Conservation (phyloP, 1,284 basidiomycete species). For the Xerocomus minutiporus region DNA sequence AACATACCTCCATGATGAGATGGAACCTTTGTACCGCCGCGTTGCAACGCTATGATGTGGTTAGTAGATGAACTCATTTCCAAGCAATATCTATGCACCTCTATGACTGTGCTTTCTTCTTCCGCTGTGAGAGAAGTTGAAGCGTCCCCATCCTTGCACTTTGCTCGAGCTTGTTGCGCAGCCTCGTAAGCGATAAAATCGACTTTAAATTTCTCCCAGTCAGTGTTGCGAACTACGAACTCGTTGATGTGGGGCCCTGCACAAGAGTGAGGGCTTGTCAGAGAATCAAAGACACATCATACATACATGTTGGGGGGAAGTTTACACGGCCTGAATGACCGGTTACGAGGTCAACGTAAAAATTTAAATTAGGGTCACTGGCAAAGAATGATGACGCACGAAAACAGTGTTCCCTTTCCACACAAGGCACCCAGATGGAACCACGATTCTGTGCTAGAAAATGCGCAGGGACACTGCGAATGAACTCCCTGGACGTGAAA, state of each 20-base stretch:
- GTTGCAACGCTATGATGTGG: slow-evolving; percentile 10
- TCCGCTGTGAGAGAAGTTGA: background rate
- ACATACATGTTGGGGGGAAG: slow-evolving; percentile 4
- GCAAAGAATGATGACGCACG: slow-evolving; percentile 9
- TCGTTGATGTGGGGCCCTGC: slow-evolving; percentile 17
- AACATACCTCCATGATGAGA: slow-evolving; percentile 27
- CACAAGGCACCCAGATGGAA: slow-evolving; percentile 17
- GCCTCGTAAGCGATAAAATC: slow-evolving; percentile 7
- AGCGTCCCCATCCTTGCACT: background rate
- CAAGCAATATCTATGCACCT: slow-evolving; percentile 7
- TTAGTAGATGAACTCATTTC: background rate
- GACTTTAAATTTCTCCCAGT: slow-evolving; percentile 9
- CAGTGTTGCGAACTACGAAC: slow-evolving; percentile 18
- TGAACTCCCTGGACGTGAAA: slow-evolving; percentile 10
- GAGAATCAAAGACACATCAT: background rate
- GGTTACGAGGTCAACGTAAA: background rate
- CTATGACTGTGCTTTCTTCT: background rate
- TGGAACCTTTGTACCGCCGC: slow-evolving; percentile 8
- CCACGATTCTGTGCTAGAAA: background rate
- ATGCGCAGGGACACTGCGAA: slow-evolving; percentile 7
- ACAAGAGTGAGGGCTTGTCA: background rate
- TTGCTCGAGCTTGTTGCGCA: background rate
- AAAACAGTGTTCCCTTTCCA: slow-evolving; percentile 22
- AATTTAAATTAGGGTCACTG: background rate
- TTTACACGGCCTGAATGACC: background rate